Conservation (phyloP, 2,329 filamentous ascomycete genomes). For the Penicillium aurantiogriseum region DNA sequence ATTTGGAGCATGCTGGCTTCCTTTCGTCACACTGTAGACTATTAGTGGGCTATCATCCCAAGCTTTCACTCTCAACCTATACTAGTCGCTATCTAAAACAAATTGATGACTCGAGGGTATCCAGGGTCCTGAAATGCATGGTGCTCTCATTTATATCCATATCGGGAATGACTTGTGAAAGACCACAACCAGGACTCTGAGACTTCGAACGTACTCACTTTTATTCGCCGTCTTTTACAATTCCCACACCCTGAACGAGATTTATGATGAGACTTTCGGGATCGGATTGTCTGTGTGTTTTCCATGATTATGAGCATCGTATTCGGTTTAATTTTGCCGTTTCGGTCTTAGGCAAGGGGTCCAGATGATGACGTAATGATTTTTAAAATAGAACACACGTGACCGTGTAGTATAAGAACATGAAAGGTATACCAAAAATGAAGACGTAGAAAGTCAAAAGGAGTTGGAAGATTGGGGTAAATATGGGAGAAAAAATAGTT, state of each 20-base stretch:
- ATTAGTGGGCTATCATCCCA: slow-evolving; percentile 5
- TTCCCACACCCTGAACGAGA: slow-evolving; percentile 35
- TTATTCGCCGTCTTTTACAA: slow-evolving; percentile 37
- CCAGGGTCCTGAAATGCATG: background rate
- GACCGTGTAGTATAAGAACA: background rate
- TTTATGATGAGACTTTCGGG: slow-evolving; percentile 35
- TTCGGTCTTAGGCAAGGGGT: background rate
- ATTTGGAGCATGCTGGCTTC: slow-evolving; percentile 33
- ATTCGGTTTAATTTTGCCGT: slow-evolving; percentile 2
- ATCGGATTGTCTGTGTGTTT: slow-evolving; percentile 5
- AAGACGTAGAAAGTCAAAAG: background rate
- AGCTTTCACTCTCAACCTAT: background rate
- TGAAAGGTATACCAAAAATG: background rate
- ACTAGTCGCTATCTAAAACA: background rate
- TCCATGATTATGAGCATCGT: background rate
- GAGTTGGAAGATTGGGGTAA: background rate
- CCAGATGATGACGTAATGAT: background rate
- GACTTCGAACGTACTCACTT: slow-evolving; percentile 24
- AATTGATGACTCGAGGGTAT: background rate
- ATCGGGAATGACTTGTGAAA: background rate
- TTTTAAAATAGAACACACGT: background rate
- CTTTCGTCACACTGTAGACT: slow-evolving; percentile 36
- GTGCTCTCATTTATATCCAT: background rate
- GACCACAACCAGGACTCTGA: background rate
- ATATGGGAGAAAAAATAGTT: background rate